Conservation (phyloP, 208 protist genomes). For the Balamuthia mandrillaris region DNA sequence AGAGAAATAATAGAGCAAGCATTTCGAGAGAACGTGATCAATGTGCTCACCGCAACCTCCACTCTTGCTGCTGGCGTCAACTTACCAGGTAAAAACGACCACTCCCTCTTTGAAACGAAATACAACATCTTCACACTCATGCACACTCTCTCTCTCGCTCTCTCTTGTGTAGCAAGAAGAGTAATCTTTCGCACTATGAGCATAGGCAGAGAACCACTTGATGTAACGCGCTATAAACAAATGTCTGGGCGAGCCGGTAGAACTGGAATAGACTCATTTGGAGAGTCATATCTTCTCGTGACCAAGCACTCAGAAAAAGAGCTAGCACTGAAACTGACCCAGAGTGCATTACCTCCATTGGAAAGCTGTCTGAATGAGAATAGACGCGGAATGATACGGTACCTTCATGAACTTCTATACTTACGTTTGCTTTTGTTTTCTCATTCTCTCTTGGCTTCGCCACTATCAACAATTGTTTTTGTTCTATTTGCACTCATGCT, state of each 20-base stretch:
- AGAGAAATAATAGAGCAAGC: slow-evolving; percentile 4
- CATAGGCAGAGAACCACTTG: slow-evolving; percentile 31
- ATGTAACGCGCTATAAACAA: slow-evolving; percentile 46
- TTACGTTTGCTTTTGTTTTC: no score
- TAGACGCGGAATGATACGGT: slow-evolving; percentile 44
- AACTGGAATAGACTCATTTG: slow-evolving; percentile 42
- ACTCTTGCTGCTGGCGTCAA: slow-evolving; percentile 73
- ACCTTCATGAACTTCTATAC: background rate
- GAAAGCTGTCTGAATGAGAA: slow-evolving; percentile 45
- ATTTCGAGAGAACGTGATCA: slow-evolving; percentile 24
- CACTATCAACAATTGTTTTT: no score
- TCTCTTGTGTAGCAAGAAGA: slow-evolving; percentile 28
- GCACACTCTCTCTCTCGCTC: no score
- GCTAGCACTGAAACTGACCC: background rate
- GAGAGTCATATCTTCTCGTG: slow-evolving; percentile 33
- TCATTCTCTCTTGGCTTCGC: no score
- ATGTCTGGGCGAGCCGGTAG: slow-evolving; percentile 59
- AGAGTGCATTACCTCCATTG: slow-evolving; percentile 1
- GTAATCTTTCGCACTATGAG: slow-evolving; percentile 52
- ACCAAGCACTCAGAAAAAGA: background rate
- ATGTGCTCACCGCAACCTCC: slow-evolving; percentile 59
- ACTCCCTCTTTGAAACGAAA: no score
- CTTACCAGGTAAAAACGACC: slow-evolving; percentile 49
- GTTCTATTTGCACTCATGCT: no score
- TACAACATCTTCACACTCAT: no score